Evolutionary conservation across 2,329 filamentous ascomycete genomes (phyloP).

Genomic region (Fusarium pseudograminearum): DNA sequence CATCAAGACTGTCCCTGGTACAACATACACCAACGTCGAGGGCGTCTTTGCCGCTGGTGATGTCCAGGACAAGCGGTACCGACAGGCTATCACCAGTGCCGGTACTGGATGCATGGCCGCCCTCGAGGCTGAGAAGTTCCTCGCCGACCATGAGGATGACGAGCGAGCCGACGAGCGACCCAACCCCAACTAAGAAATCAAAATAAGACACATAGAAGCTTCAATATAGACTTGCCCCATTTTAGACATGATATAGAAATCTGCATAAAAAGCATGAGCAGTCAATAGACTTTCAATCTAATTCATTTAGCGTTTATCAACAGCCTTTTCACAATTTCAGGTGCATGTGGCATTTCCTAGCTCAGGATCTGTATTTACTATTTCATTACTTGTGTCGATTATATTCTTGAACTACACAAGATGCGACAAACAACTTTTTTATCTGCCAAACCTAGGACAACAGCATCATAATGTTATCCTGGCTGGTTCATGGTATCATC

Average conservation of each 20-base stretch:
- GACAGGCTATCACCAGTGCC: constrained; percentile 97
- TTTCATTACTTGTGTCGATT: constrained; percentile 24
- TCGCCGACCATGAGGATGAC: constrained; percentile 76
- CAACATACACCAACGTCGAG: constrained; percentile 85
- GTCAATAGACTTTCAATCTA: constrained; percentile 35
- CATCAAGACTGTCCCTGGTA: constrained; percentile 88
- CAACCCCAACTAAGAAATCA: constrained; percentile 29
- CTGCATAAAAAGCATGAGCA: constrained; percentile 28
- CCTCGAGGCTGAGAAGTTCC: constrained; percentile 93
- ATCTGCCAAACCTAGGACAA: constrained; percentile 19
- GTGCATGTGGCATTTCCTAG: not conserved
- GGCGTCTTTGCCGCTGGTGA: constrained; percentile 98
- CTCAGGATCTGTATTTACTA: constrained; percentile 3
- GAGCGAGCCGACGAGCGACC: constrained; percentile 29
- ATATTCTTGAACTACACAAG: not conserved
- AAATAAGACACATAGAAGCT: constrained; percentile 25
- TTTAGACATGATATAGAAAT: constrained; percentile 43
- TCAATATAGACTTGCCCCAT: constrained; percentile 38
- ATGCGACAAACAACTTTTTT: constrained; percentile 16
- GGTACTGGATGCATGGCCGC: constrained; percentile 96
- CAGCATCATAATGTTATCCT: constrained; percentile 33
- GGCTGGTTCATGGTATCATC: constrained; percentile 34
- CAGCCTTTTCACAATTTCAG: not conserved
- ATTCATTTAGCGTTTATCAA: constrained; percentile 8
- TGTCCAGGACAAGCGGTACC: constrained; percentile 98